These are phyloP conservation scores for Lactarius trivialis DNA, from an alignment of 768 basidiomycete species.

Conservation along the genomic window DNA sequence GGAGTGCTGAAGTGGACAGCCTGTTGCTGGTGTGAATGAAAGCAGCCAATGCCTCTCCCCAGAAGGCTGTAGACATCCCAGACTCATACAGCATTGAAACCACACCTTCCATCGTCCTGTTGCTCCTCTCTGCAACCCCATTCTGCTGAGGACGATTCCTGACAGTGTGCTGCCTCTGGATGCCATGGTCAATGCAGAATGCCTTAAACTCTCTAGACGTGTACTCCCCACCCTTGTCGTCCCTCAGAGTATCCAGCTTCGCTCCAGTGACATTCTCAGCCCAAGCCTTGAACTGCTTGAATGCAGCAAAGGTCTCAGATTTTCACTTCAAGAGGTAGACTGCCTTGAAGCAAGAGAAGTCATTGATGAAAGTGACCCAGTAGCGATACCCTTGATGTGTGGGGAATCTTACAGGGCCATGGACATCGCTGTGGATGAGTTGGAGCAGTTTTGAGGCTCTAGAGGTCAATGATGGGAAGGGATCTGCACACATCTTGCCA, in stretches of 20 bases:
- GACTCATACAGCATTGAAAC: neutral
- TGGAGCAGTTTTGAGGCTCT: neutral
- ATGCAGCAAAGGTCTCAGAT: conserved; percentile 25
- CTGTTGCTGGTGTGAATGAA: neutral
- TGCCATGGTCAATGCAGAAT: conserved; percentile 20
- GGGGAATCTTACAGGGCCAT: neutral
- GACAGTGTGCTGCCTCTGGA: conserved; percentile 21
- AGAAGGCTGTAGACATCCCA: neutral
- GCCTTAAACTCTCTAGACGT: conserved; percentile 20
- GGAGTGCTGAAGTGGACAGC: neutral
- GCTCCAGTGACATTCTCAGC: conserved; percentile 27
- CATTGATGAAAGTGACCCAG: neutral
- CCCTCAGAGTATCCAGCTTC: conserved; percentile 17
- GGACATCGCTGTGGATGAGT: neutral
- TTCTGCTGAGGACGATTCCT: conserved; percentile 33
- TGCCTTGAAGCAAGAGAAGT: neutral
- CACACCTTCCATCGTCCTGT: conserved; percentile 25
- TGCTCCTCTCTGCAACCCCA: conserved; percentile 36
- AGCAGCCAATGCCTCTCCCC: neutral
- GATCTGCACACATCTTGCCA: neutral
- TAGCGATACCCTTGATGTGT: neutral
- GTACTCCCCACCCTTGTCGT: conserved; percentile 28
- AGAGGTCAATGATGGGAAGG: neutral
- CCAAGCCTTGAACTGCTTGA: conserved; percentile 29
- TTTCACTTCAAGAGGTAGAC: conserved; percentile 18